A percentile compares a stretch with the other conserved stretches of the same genome.
phyloP scores from a whole-genome alignment of 352 stramenopile species.

The Halophytophthora polymorphica region DNA sequence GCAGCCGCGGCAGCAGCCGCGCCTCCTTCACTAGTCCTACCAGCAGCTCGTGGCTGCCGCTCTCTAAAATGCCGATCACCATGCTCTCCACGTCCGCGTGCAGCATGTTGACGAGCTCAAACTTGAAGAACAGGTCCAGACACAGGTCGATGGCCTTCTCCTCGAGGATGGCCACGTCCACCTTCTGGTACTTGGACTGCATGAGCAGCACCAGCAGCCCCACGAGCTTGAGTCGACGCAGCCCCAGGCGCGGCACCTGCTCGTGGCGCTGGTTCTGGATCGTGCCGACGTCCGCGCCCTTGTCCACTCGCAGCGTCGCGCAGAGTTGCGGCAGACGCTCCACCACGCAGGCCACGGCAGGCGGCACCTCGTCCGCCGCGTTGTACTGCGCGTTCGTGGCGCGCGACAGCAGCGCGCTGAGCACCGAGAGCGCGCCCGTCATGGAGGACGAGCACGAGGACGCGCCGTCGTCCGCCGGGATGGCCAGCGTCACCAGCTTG shows the following conservation, averaged over 20 bases:
- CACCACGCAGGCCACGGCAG: constrained; percentile 49
- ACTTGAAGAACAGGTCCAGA: constrained; percentile 86
- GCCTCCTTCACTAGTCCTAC: constrained; percentile 75
- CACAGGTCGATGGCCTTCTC: constrained; percentile 72
- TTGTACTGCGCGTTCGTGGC: constrained; percentile 79
- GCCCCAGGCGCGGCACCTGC: constrained; percentile 62
- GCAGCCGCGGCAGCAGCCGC: constrained; percentile 61
- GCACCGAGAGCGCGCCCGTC: constrained; percentile 72
- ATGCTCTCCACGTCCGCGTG: constrained; percentile 85
- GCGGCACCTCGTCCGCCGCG: constrained; percentile 57
- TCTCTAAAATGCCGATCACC: constrained; percentile 81
- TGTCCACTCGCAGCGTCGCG: constrained; percentile 50
- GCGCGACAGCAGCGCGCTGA: constrained; percentile 72
- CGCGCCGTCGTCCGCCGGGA: constrained; percentile 28
- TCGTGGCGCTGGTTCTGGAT: constrained; percentile 76
- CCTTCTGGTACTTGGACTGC: constrained; percentile 82
- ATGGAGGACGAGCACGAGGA: constrained; percentile 64
- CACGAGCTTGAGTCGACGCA: constrained; percentile 81
- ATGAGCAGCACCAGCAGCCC: constrained; percentile 74
- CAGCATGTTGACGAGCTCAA: constrained; percentile 87
- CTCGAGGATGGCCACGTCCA: constrained; percentile 63
- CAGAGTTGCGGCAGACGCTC: constrained; percentile 65
- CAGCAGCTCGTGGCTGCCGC: constrained; percentile 68
- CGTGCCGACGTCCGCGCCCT: constrained; percentile 54
- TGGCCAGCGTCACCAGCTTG: constrained; percentile 56